phyloP scores from a whole-genome alignment of 805 yeast genomes.

The Saccharomycopsis vini region DNA sequence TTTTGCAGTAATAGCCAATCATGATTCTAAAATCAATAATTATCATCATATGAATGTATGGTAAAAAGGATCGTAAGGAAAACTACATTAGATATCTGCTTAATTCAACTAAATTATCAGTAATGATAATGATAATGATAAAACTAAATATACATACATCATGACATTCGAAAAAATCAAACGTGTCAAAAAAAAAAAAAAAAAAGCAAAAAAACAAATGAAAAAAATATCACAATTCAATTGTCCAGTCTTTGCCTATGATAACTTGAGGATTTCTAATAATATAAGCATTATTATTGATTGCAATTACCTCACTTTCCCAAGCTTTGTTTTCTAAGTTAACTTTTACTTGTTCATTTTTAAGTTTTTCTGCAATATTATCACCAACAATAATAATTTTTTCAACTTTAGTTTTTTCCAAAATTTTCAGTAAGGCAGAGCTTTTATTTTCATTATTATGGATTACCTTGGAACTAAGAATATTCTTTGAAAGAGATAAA shows the following conservation, averaged over 20 bases:
- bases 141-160: too few species aligned
- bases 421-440: constrained; percentile 20
- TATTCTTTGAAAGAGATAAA: constrained; percentile 32
- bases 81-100: too few species aligned
- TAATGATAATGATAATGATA: too few species aligned
- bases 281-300: constrained; percentile 21
- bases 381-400: constrained; percentile 43
- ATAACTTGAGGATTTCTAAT: constrained; percentile 45
- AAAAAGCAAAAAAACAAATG: neutral
- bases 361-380: constrained; percentile 28
- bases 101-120: too few species aligned
- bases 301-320: constrained; percentile 13
- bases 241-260: constrained; percentile 40
- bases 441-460: constrained; percentile 22
- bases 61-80: too few species aligned
- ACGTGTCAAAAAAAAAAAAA: neutral
- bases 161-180: too few species aligned
- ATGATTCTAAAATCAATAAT: too few species aligned
- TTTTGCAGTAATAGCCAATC: too few species aligned
- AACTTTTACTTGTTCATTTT: constrained; percentile 24
- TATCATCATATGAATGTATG: too few species aligned
- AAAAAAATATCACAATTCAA: constrained; percentile 23
- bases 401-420: constrained; percentile 40
- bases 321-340: constrained; percentile 16
- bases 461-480: constrained; percentile 26